phyloP scores from a whole-genome alignment of 1,284 basidiomycete genomes.

The Ustilago trichophora region DNA sequence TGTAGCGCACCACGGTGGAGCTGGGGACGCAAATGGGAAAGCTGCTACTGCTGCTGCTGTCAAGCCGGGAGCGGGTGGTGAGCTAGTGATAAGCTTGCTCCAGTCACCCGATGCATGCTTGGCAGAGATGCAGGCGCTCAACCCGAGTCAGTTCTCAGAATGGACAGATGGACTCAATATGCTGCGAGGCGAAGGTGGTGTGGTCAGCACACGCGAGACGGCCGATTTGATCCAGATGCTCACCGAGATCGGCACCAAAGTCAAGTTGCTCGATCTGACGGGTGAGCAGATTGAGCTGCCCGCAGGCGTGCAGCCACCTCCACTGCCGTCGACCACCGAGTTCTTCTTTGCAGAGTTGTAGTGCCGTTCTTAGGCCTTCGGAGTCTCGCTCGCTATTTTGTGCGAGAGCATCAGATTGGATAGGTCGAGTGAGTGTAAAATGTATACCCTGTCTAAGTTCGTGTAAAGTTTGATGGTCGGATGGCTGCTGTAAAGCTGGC shows the following conservation, averaged over 20 bases:
- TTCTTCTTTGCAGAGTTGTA: slow-evolving; percentile 63
- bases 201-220: slow-evolving; percentile 59
- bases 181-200: slow-evolving; percentile 63
- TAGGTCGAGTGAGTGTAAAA: no score
- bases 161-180: slow-evolving; percentile 96
- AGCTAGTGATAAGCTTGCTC: slow-evolving; percentile 49
- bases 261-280: slow-evolving; percentile 77
- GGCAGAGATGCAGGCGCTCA: slow-evolving; percentile 85
- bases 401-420: no score
- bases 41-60: not conserved
- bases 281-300: slow-evolving; percentile 59
- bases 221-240: slow-evolving; percentile 68
- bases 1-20: slow-evolving; percentile 19
- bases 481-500: no score
- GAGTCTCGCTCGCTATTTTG: no score
- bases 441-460: no score
- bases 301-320: slow-evolving; percentile 33
- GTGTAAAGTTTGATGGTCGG: no score
- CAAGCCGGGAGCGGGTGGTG: not conserved
- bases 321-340: slow-evolving; percentile 53
- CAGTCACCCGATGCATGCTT: slow-evolving; percentile 69
- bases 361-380: no score
- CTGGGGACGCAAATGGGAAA: slow-evolving; percentile 3
- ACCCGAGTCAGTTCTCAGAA: slow-evolving; percentile 86
- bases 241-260: slow-evolving; percentile 92